Evolutionary conservation across 176 grass and related monocot species (phyloP).

Genomic region (Oryza longistaminata): DNA sequence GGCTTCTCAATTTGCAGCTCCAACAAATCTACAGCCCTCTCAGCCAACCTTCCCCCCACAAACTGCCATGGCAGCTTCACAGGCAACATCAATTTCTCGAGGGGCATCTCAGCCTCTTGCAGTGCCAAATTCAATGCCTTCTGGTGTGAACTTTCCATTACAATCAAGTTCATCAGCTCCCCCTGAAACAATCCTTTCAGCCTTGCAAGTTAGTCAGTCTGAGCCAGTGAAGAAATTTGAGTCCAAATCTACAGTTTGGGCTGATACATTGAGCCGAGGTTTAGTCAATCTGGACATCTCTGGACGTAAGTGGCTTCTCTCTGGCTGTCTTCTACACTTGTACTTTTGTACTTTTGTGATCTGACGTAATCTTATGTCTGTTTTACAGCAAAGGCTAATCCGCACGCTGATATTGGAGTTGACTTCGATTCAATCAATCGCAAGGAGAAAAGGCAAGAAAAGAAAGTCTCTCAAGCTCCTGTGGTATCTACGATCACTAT

Average conservation of each 20-base stretch:
- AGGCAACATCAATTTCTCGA: slow-evolving; percentile 40
- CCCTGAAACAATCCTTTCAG: slow-evolving; percentile 58
- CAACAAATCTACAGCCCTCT: slow-evolving; percentile 37
- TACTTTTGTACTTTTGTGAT: slow-evolving; percentile 20
- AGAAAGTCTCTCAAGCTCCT: slow-evolving; percentile 62
- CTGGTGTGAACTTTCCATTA: slow-evolving; percentile 43
- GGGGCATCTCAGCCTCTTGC: slow-evolving; percentile 57
- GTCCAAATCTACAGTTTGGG: slow-evolving; percentile 88
- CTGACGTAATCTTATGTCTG: slow-evolving; percentile 6
- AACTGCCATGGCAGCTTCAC: slow-evolving; percentile 25
- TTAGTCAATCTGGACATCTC: slow-evolving; percentile 97
- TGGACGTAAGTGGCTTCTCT: slow-evolving; percentile 72
- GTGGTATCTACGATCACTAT: slow-evolving; percentile 71
- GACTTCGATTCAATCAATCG: slow-evolving; percentile 98
- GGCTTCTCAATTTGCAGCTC: slow-evolving; percentile 41
- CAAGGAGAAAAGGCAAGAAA: slow-evolving; percentile 91
- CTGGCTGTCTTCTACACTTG: slow-evolving; percentile 22
- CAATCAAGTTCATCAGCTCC: slow-evolving; percentile 55
- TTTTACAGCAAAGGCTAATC: slow-evolving; percentile 87
- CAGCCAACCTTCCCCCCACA: slow-evolving; percentile 49
- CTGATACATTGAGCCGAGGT: slow-evolving; percentile 88
- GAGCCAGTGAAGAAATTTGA: slow-evolving; percentile 78
- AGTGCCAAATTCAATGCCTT: slow-evolving; percentile 37
- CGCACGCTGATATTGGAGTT: slow-evolving; percentile 92
- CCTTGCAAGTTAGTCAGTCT: slow-evolving; percentile 54